Conservation (phyloP, 306 rosid genomes). For the Cicer pinnatifidum region DNA sequence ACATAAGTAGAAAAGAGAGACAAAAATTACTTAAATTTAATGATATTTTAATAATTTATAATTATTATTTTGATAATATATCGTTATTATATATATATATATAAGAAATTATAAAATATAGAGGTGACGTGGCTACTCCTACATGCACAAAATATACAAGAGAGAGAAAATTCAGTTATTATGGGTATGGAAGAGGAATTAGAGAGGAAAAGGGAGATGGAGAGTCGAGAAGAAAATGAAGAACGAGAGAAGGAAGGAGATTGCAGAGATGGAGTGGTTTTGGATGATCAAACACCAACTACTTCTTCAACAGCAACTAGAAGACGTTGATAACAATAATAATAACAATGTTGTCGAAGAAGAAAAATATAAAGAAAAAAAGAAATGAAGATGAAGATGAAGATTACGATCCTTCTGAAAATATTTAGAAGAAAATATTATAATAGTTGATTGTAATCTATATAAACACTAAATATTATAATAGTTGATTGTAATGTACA, state of each 20-base stretch:
- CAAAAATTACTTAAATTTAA: no score
- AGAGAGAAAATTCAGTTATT: background rate
- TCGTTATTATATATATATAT: no score
- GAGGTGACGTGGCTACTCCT: no score
- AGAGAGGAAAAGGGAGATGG: background rate
- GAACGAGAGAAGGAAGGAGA: slow-evolving; percentile 68
- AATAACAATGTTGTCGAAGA: background rate
- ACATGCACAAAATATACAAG: no score
- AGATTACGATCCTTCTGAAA: slow-evolving; percentile 68
- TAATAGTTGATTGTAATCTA: no score
- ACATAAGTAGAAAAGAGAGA: no score
- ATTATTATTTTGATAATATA: no score
- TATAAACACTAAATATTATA: no score
- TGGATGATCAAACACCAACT: slow-evolving; percentile 39
- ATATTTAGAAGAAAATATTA: slow-evolving; percentile 51
- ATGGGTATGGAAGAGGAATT: background rate
- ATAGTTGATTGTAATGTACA: no score
- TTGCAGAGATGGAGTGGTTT: slow-evolving; percentile 55
- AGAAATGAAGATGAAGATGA: slow-evolving; percentile 47
- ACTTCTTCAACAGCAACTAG: background rate
- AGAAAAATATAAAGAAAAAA: slow-evolving; percentile 35
- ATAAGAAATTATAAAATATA: no score
- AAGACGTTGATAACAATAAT: background rate
- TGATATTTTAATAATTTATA: no score
- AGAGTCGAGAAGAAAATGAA: slow-evolving; percentile 76